phyloP scores from a whole-genome alignment of 768 basidiomycete species.

The Amanita rubescens region DNA sequence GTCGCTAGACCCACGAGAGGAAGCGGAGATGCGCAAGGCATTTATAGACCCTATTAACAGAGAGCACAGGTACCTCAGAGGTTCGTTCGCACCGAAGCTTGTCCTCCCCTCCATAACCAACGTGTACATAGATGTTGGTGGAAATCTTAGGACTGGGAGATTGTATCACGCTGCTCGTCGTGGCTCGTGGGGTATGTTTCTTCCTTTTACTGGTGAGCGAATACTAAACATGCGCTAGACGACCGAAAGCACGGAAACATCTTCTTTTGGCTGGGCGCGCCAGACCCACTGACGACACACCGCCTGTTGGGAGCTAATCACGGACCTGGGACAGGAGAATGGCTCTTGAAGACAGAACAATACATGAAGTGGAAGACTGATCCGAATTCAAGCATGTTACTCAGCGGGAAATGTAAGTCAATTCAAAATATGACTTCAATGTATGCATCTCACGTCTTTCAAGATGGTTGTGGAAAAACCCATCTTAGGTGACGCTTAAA shows the following conservation, averaged over 20 bases:
- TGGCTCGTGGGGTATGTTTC: background rate
- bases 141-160: background rate
- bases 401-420: background rate
- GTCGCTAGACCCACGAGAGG: background rate
- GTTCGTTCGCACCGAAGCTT: background rate
- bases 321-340: background rate
- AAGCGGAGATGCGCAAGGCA: background rate
- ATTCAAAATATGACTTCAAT: background rate
- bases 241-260: background rate
- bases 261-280: background rate
- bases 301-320: background rate
- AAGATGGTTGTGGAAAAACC: constrained; percentile 2
- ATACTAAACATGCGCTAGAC: background rate
- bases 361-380: background rate
- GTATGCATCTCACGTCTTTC: background rate
- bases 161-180: background rate
- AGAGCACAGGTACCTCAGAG: background rate
- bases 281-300: background rate
- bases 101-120: background rate
- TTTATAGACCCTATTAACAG: background rate
- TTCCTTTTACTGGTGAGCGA: background rate
- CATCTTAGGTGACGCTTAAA: background rate
- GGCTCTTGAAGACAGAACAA: background rate
- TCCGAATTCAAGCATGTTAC: background rate
- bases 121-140: background rate